Conservation (phyloP, 495 filamentous ascomycete genomes). For the Penicillium arizonense region DNA sequence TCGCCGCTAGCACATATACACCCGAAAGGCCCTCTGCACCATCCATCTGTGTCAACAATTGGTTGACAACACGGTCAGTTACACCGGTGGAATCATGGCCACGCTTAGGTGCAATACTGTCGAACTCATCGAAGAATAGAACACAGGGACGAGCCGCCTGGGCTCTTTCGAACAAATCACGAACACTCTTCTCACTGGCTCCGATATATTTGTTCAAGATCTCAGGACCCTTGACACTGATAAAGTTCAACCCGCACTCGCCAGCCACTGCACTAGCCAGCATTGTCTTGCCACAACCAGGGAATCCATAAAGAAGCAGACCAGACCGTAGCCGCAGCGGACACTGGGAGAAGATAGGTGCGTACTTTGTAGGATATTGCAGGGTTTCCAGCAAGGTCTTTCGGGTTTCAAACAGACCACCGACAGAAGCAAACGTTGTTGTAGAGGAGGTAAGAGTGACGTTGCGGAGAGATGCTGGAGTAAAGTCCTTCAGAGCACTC, state of each 20-base stretch:
- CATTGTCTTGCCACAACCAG: slow-evolving; percentile 94
- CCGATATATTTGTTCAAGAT: slow-evolving; percentile 99
- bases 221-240: slow-evolving; percentile 95
- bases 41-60: slow-evolving; percentile 98
- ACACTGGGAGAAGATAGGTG: slow-evolving; percentile 94
- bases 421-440: slow-evolving; percentile 86
- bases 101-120: slow-evolving; percentile 94
- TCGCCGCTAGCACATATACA: slow-evolving; percentile 94
- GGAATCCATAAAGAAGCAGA: slow-evolving; percentile 88
- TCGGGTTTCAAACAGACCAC: slow-evolving; percentile 81
- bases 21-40: slow-evolving; percentile 92
- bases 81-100: slow-evolving; percentile 96
- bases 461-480: slow-evolving; percentile 88
- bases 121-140: slow-evolving; percentile 97
- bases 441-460: slow-evolving; percentile 89
- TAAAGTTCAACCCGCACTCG: slow-evolving; percentile 96
- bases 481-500: slow-evolving; percentile 83
- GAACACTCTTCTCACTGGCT: slow-evolving; percentile 89
- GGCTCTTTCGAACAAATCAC: slow-evolving; percentile 91
- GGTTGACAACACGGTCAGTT: slow-evolving; percentile 97
- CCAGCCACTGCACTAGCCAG: slow-evolving; percentile 91
- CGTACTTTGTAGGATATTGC: slow-evolving; percentile 96
- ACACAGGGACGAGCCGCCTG: slow-evolving; percentile 87
- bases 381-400: slow-evolving; percentile 88
- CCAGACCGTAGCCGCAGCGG: slow-evolving; percentile 90